phyloP scores from a whole-genome alignment of 345 rosid species.

The Moricandia moricandioides region DNA sequence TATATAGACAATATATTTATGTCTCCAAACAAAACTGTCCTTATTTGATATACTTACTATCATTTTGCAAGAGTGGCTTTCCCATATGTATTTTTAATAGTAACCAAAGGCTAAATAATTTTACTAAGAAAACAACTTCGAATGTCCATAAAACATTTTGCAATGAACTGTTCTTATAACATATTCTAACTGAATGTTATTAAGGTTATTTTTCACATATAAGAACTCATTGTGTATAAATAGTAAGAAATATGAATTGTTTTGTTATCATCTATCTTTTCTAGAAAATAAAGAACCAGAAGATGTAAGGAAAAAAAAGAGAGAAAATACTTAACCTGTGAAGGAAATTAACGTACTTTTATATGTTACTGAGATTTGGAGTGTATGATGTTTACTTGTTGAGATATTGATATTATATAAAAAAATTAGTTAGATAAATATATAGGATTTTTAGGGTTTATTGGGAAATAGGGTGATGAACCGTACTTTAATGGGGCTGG shows the following conservation, averaged over 20 bases:
- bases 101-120: not conserved
- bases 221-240: not conserved
- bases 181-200: not conserved
- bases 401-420: conserved; percentile 30
- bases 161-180: not conserved
- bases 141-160: not conserved
- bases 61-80: not conserved
- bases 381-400: conserved; percentile 21
- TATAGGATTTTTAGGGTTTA: conserved; percentile 25
- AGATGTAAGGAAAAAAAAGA: not conserved
- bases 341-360: conserved; percentile 4
- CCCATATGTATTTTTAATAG: not conserved
- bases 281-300: not conserved
- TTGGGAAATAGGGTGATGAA: conserved; percentile 25
- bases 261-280: not conserved
- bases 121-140: not conserved
- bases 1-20: not conserved
- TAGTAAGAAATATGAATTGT: not conserved
- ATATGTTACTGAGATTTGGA: conserved; percentile 17
- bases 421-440: conserved; percentile 6
- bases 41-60: not conserved
- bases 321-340: conserved; percentile 8
- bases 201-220: not conserved
- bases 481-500: conserved; percentile 25
- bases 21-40: not conserved